These are phyloP conservation scores for Polyporus arcularius DNA, from an alignment of 768 basidiomycete genomes.

Conservation along the genomic window DNA sequence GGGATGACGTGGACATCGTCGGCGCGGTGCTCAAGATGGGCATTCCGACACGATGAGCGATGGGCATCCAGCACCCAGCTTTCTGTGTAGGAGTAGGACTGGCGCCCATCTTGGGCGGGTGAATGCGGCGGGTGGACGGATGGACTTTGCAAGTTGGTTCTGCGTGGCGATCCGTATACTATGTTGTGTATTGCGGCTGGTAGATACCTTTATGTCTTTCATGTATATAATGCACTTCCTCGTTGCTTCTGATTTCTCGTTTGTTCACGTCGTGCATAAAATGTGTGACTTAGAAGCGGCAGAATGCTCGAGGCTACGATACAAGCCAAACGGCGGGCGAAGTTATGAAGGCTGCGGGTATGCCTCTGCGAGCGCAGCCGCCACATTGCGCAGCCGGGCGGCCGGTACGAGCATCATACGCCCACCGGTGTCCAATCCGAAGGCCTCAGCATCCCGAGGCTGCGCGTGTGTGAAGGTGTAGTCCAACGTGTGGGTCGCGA, in stretches of 20 bases:
- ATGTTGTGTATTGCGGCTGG: slow-evolving; percentile 17
- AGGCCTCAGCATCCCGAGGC: slow-evolving; percentile 62
- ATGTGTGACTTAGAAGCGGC: too few relatives aligned
- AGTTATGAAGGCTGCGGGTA: slow-evolving; percentile 27
- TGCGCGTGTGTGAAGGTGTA: slow-evolving; percentile 54
- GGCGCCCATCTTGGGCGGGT: neutral
- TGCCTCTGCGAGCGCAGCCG: slow-evolving; percentile 30
- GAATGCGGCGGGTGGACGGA: slow-evolving; percentile 2
- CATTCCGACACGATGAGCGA: slow-evolving; percentile 35
- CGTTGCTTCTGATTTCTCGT: neutral
- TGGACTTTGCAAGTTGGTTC: slow-evolving; percentile 2
- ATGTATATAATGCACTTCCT: slow-evolving; percentile 18
- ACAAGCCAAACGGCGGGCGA: neutral
- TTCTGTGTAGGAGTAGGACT: neutral
- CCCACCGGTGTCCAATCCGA: slow-evolving; percentile 72
- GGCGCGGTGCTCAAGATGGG: slow-evolving; percentile 92
- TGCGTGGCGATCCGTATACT: neutral
- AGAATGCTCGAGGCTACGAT: too few relatives aligned
- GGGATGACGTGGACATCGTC: slow-evolving; percentile 87
- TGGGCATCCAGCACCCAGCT: neutral
- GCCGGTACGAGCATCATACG: slow-evolving; percentile 64
- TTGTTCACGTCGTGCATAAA: too few relatives aligned
- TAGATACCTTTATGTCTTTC: slow-evolving; percentile 18
- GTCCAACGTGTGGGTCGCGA: slow-evolving; percentile 52
- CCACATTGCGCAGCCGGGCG: slow-evolving; percentile 42